These are phyloP conservation scores for Pestalotiopsis sp. DNA, from an alignment of 2,329 filamentous ascomycete genomes.

Conservation along the genomic window DNA sequence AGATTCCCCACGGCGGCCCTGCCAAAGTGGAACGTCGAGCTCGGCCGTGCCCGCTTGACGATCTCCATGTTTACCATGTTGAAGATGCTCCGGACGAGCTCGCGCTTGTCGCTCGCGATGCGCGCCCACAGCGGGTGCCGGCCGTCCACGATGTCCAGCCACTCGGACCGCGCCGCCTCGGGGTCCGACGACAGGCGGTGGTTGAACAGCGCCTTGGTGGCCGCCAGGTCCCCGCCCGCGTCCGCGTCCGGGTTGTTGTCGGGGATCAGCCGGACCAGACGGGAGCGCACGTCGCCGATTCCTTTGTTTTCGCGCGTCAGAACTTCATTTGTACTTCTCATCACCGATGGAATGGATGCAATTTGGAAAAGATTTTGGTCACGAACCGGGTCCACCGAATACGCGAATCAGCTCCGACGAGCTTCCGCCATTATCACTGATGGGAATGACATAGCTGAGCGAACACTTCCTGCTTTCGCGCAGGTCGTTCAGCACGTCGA, in stretches of 20 bases:
- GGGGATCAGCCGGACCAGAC: constrained; percentile 89
- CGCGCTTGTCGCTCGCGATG: constrained; percentile 72
- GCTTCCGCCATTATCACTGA: constrained; percentile 93
- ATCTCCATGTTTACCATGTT: constrained; percentile 79
- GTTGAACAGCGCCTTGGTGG: constrained; percentile 86
- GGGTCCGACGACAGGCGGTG: constrained; percentile 73
- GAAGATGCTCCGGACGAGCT: constrained; percentile 77
- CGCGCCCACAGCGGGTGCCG: constrained; percentile 75
- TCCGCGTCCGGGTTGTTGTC: constrained; percentile 56
- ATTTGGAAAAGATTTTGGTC: constrained; percentile 10
- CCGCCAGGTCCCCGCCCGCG: constrained; percentile 66
- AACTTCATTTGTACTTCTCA: not conserved
- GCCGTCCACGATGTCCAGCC: constrained; percentile 87
- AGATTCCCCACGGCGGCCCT: constrained; percentile 78
- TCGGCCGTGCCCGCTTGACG: constrained; percentile 73
- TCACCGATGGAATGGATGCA: not conserved
- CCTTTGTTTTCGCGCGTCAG: constrained; percentile 20
- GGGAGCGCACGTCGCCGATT: constrained; percentile 43
- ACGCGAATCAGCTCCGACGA: constrained; percentile 93
- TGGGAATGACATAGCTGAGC: constrained; percentile 87
- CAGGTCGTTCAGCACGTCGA: constrained; percentile 81
- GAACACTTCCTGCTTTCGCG: constrained; percentile 66
- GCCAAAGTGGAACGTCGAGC: constrained; percentile 77
- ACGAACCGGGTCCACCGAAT: constrained; percentile 84
- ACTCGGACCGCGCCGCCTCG: constrained; percentile 70